Evolutionary conservation across 306 rosid genomes (phyloP), one percentile per base, ranked within the genome.

Genomic region (Erythrophleum fordii): DNA sequence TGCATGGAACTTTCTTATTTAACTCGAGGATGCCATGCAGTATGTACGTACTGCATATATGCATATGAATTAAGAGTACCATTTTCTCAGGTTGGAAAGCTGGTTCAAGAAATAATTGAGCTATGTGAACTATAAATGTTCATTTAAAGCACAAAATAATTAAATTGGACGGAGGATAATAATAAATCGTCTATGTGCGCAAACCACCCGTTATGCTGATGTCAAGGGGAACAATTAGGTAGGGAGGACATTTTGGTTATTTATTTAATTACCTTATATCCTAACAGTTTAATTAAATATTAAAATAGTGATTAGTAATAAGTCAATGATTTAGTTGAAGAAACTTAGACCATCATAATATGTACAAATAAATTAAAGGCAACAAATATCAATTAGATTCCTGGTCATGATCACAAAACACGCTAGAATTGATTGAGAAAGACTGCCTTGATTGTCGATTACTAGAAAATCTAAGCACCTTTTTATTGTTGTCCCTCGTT

Each of bases 281-380:
- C 18, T 41, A 26, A 59, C 39, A 34, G 66, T 13, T 59, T 12
- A 31, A 59, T 59, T 13, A 59, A 13, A 34, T 35, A 25, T n/a
- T 26, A 5, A 59, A 13, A 4, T 2, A 26, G n/a, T 5, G 3
- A 31, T 34, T 34, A 18, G 11, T 8, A 44, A 70, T 26, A 46
- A 53, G 77, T 73, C 77, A 53, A 73, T 53, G 77, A 53, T 73
- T 35, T 73, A 73, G 77, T 53, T 53, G 77, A 73, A 35, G 45
- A 29, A 20, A 73, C 35, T 22, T 25, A 53, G 67, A 58, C 77
- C 46, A 28, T 17, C 34, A 16, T 70, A 26, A 11, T 8, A 1
- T 0, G 3, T 66, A 66, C 28, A 41, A 42, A 42, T 44, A 42
- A 34, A 69, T 23, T 13, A 28, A 13, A 14, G 55, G 55, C 34